Evolutionary conservation across 441 rosid genomes (phyloP), one percentile per base, ranked within the genome.

Genomic region (Oxalis stricta): DNA sequence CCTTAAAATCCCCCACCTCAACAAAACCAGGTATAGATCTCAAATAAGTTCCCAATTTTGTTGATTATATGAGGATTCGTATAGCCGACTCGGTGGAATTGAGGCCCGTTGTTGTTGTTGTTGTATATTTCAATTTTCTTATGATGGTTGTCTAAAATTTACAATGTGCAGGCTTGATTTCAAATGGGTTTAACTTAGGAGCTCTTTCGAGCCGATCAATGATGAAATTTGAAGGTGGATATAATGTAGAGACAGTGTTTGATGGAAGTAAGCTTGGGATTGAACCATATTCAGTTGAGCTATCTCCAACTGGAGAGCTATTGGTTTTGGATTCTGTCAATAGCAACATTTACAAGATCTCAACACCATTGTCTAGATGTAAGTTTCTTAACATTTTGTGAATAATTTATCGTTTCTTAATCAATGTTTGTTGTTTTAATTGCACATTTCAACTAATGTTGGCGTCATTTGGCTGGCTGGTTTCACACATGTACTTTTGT

Each of bases 181-280:
- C n/a, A n/a, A 33, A 47, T 48, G 36, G 15, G 11, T 50, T 49
- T 14, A 33, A 26, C 35, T 38, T 29, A 16, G 13, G 66, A 76
- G 89, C 76, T 44, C 64, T 68, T 48, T 65, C 82, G 37, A 69
- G 69, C 61, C 76, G 77, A 50, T 73, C 82, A 16, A 65, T 73
- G 82, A 67, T 80, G 65, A 80, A 72, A 65, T 80, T 73, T 41
- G 89, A 80, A 64, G 54, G 72, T 55, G 84, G 89, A 24, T 80
- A 80, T 58, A 64, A 55, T 22, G 79, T 80, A 56, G 89, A 80
- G 71, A 80, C 89, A 15, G 82, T 80, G 29, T 67, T 80, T 59
- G 89, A 80, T 60, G 89, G 89, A 58, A 69, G 72, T 38, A 76
- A 76, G 60, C 57, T 67, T 59, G 89, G 84, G 50, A 70, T 80